These are phyloP conservation scores for Pythium aphanidermatum DNA, from an alignment of 352 stramenopile genomes.

Conservation along the genomic window DNA sequence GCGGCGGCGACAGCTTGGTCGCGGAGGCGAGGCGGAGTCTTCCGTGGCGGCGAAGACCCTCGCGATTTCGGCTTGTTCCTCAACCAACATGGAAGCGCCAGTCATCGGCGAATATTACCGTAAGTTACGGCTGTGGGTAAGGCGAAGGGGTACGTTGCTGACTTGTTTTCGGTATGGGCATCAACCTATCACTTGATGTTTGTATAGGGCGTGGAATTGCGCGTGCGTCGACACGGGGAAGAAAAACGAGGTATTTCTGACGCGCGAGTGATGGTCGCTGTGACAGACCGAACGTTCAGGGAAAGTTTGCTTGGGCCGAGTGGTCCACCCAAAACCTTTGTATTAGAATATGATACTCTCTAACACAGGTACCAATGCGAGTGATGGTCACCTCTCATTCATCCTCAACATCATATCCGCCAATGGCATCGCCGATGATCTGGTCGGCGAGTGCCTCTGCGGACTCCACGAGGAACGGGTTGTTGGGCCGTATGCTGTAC, in stretches of 20 bases:
- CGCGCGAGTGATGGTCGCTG: conserved; percentile 5
- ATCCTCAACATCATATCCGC: too few relatives aligned
- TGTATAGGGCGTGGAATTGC: conserved; percentile 1
- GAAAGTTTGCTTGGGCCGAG: conserved; percentile 21
- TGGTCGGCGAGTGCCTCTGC: too few relatives aligned
- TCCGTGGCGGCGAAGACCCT: too few relatives aligned
- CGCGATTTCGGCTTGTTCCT: conserved; percentile 1
- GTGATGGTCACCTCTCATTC: too few relatives aligned
- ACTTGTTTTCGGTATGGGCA: too few relatives aligned
- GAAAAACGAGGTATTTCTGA: conserved; percentile 3
- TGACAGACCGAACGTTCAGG: conserved; percentile 28
- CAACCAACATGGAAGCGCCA: conserved; percentile 11
- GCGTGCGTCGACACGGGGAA: background rate
- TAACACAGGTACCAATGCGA: too few relatives aligned
- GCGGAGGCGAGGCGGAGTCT: background rate
- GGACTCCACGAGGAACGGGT: too few relatives aligned
- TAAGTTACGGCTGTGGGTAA: background rate
- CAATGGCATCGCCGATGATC: too few relatives aligned
- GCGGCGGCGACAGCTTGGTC: conserved; percentile 21
- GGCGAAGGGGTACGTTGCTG: conserved; percentile 3
- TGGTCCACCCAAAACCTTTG: background rate
- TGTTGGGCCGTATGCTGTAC: too few relatives aligned
- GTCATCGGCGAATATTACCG: conserved; percentile 1
- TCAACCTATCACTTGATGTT: conserved; percentile 5
- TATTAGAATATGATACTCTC: too few relatives aligned